These are phyloP conservation scores for Aspergillus sclerotiicarbonarius DNA, from an alignment of 495 filamentous ascomycete genomes.

Conservation along the genomic window DNA sequence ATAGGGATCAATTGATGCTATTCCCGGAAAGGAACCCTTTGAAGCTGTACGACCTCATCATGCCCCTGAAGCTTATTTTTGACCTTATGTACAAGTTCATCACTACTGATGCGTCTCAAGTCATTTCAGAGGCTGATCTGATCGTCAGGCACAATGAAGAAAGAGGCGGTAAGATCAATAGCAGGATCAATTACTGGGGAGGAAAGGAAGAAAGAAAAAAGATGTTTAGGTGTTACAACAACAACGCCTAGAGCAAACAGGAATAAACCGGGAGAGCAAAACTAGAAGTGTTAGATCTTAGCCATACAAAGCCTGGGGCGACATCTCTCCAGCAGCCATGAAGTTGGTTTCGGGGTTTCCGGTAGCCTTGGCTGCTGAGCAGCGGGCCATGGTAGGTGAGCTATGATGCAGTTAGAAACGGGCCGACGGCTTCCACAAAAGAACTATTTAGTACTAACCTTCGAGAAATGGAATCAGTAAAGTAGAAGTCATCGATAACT, in stretches of 20 bases:
- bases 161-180: conserved; percentile 11
- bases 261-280: conserved; percentile 28
- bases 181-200: conserved; percentile 13
- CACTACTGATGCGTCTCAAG: conserved; percentile 28
- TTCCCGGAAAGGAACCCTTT: neutral
- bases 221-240: conserved; percentile 42
- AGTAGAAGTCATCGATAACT: conserved; percentile 92
- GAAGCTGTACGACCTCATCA: conserved; percentile 17
- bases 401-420: conserved; percentile 46
- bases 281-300: conserved; percentile 19
- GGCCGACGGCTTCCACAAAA: neutral
- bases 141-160: conserved; percentile 10
- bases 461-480: conserved; percentile 93
- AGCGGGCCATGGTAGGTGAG: conserved; percentile 95
- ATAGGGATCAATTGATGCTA: neutral
- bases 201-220: conserved; percentile 13
- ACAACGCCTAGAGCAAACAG: conserved; percentile 45
- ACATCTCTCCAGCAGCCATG: conserved; percentile 73
- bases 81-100: conserved; percentile 47
- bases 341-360: conserved; percentile 75
- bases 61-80: conserved; percentile 27
- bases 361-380: conserved; percentile 76
- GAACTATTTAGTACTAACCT: conserved; percentile 55
- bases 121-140: conserved; percentile 20
- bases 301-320: conserved; percentile 48